Evolutionary conservation across 225 moss, liverwort and hornwort genomes (phyloP).

Genomic region (Takakia lepidozioides): DNA sequence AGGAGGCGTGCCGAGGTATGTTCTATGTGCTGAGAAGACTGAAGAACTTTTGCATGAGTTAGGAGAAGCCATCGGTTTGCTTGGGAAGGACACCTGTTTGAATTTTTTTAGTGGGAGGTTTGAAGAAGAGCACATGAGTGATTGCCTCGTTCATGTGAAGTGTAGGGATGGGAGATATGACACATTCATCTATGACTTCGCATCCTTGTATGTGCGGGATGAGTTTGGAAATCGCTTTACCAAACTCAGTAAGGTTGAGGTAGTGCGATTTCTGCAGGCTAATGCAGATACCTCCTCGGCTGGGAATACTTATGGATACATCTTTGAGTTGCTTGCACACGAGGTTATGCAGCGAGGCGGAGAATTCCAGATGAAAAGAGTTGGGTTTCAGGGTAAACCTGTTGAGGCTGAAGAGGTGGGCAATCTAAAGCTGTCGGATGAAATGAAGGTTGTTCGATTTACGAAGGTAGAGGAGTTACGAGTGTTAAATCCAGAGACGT

Average conservation of each 20-base stretch:
- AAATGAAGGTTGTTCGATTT: not conserved
- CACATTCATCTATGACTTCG: constrained; percentile 6
- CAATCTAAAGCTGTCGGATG: not conserved
- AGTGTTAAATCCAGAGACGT: not conserved
- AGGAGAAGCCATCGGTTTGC: not conserved
- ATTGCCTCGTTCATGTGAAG: constrained; percentile 6
- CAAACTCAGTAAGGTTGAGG: constrained; percentile 7
- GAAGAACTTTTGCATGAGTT: constrained; percentile 1
- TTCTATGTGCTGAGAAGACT: constrained; percentile 7
- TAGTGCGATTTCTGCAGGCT: constrained; percentile 2
- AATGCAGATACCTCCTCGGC: not conserved
- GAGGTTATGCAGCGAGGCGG: constrained; percentile 1
- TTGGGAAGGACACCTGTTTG: constrained; percentile 6
- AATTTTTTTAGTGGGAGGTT: constrained; percentile 3
- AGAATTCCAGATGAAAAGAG: constrained; percentile 6
- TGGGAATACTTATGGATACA: constrained; percentile 2
- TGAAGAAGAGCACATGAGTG: constrained; percentile 1
- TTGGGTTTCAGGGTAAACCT: constrained; percentile 1
- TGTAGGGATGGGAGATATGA: constrained; percentile 1
- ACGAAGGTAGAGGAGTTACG: constrained; percentile 1
- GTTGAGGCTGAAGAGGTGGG: not conserved
- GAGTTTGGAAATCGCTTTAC: constrained; percentile 3
- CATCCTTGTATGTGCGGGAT: constrained; percentile 7
- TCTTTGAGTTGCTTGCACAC: constrained; percentile 4
- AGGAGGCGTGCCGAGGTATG: constrained; percentile 12